Evolutionary conservation across 805 yeast species (phyloP).

Genomic region (Wickerhamomyces canadensis): DNA sequence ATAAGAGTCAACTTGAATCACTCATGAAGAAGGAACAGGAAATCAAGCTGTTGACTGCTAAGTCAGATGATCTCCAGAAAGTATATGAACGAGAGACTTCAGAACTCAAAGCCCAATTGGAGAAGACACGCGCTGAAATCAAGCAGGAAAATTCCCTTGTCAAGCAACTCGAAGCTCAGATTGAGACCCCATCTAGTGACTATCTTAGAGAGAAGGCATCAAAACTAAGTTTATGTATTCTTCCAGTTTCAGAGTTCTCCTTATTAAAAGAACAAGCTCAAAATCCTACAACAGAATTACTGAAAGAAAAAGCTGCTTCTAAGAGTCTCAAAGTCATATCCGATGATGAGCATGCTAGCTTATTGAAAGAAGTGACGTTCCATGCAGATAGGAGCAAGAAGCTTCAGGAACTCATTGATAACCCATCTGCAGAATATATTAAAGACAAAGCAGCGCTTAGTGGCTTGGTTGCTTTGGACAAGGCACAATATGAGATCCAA

Average conservation of each 20-base stretch:
- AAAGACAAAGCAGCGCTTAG: neutral
- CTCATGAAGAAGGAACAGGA: neutral
- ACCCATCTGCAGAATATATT: no score
- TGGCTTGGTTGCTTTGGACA: slow-evolving; percentile 1
- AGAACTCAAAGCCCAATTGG: slow-evolving; percentile 17
- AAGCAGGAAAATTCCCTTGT: slow-evolving; percentile 1
- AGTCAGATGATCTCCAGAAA: slow-evolving; percentile 14
- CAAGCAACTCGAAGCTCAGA: slow-evolving; percentile 4
- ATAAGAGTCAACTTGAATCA: slow-evolving; percentile 4
- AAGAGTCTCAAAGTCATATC: slow-evolving; percentile 12
- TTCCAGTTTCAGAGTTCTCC: slow-evolving; percentile 12
- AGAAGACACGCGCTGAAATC: slow-evolving; percentile 7
- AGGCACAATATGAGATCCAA: slow-evolving; percentile 1
- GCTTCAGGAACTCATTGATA: no score
- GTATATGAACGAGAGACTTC: slow-evolving; percentile 12
- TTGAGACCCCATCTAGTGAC: slow-evolving; percentile 27
- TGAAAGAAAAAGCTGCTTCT: slow-evolving; percentile 11
- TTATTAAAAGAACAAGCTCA: slow-evolving; percentile 8
- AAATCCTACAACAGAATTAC: slow-evolving; percentile 13
- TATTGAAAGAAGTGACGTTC: no score
- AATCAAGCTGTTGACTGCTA: slow-evolving; percentile 8
- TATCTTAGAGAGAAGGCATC: slow-evolving; percentile 26
- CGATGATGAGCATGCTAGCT: slow-evolving; percentile 5
- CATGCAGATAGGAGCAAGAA: no score
- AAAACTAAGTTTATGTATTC: slow-evolving; percentile 16